Evolutionary conservation across 495 filamentous ascomycete genomes (phyloP), one percentile per base, ranked within the genome.

Genomic region (Podospora comata): DNA sequence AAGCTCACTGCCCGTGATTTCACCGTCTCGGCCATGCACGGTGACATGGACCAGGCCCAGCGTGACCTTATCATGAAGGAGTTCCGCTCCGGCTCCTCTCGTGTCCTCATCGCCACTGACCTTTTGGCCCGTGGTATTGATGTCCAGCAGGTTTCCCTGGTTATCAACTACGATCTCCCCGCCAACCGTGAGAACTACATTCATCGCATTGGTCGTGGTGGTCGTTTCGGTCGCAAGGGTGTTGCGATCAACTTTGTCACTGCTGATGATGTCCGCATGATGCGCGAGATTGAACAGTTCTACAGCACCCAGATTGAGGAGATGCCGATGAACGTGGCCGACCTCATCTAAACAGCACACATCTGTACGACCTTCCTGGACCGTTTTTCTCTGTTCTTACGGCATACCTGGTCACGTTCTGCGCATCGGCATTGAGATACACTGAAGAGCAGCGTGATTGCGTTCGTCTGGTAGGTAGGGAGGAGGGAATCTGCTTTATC

Each of bases 111-210:
- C 71, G 93, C 94, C 34, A 99, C 95, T 18, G 95, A 99, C 75
- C 91, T 99, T 23, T 94, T 93, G 86, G 96, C 95, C 70, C 89
- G 95, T 79, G 95, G 95, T 84, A 99, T 99, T 83, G 95, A 99
- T 78, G 95, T 99, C 30, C 95, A 99, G 79, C 95, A 99, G 79
- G 95, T 99, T 30, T 96, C 92, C n/a, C 84, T 99, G 67, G 95
- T 99, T 68, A 99, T 99, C 83, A 99, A 99, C 81, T 99, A 99
- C 80, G 95, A 99, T 75, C 85, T 99, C 44, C 95, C 95, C 39
- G 93, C 90, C 76, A 99, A 99, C 83, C 94, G 95, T 87, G 95
- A 99, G 81, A 99, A 99, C 82, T 99, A 99, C 80, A 98, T 99
- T 78, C 95, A 99, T 80, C 88, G 95, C 71, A 99, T 99, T 74